Conservation (phyloP, 139 green algal genomes). For the Chlorella sp. region DNA sequence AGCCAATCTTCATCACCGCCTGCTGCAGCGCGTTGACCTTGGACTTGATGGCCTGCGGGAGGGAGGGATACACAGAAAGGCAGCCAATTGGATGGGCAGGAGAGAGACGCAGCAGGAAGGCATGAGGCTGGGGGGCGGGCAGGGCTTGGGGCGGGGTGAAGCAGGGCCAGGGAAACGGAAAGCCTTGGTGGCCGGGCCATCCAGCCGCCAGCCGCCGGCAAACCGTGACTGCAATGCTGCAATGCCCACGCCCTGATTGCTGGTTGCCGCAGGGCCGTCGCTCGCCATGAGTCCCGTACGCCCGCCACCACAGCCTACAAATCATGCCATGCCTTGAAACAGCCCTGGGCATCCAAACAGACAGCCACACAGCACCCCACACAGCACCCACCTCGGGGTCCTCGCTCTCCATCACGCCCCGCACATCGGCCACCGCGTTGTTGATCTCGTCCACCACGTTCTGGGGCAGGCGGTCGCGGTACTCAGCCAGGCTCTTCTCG, state of each 20-base stretch:
- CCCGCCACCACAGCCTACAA: too few species aligned
- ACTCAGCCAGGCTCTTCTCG: slow-evolving; percentile 92
- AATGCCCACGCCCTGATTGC: too few species aligned
- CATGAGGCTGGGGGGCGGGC: too few species aligned
- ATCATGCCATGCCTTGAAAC: too few species aligned
- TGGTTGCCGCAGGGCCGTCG: too few species aligned
- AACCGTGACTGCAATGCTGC: too few species aligned
- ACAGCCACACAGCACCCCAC: background rate
- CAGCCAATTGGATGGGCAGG: background rate
- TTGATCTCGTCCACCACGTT: slow-evolving; percentile 91
- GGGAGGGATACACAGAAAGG: background rate
- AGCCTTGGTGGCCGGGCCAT: too few species aligned
- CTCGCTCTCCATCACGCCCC: slow-evolving; percentile 61
- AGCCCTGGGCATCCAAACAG: too few species aligned
- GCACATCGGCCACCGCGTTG: slow-evolving; percentile 77
- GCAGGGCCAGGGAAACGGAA: too few species aligned
- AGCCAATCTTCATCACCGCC: slow-evolving; percentile 97
- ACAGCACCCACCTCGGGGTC: slow-evolving; percentile 22
- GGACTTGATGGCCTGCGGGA: slow-evolving; percentile 43
- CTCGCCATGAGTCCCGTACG: too few species aligned
- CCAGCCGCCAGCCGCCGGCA: too few species aligned
- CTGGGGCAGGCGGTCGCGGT: slow-evolving; percentile 85
- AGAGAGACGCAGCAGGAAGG: background rate
- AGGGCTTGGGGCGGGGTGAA: too few species aligned
- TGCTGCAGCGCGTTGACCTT: slow-evolving; percentile 86